Conservation (phyloP, 2,329 filamentous ascomycete genomes). For the Nothomitra cinnamomea region DNA sequence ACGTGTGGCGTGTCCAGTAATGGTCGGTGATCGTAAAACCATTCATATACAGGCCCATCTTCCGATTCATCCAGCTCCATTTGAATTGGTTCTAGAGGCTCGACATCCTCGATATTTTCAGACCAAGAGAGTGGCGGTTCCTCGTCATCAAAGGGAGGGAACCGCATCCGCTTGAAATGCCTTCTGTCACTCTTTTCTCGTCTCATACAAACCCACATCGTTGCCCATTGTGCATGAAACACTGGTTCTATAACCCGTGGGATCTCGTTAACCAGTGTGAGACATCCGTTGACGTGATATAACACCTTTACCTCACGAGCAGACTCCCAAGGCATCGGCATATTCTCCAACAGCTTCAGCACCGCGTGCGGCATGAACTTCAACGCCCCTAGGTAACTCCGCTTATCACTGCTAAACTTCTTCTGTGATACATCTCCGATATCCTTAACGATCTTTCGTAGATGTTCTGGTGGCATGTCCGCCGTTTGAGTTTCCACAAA, state of each 20-base stretch:
- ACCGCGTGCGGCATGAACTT: constrained; percentile 99
- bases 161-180: constrained; percentile 97
- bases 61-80: constrained; percentile 94
- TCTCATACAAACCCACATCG: constrained; percentile 98
- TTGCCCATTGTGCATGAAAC: constrained; percentile 96
- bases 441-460: constrained; percentile 95
- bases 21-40: constrained; percentile 93
- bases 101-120: constrained; percentile 96
- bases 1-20: constrained; percentile 83
- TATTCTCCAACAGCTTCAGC: constrained; percentile 91
- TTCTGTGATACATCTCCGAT: constrained; percentile 99
- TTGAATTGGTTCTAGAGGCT: constrained; percentile 92
- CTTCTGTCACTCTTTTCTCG: constrained; percentile 92
- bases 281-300: constrained; percentile 93
- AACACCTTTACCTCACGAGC: constrained; percentile 91
- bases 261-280: constrained; percentile 92
- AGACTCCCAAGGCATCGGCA: constrained; percentile 99
- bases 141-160: constrained; percentile 96
- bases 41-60: constrained; percentile 80
- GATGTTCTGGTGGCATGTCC: constrained; percentile 94
- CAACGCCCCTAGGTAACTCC: constrained; percentile 87
- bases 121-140: constrained; percentile 96
- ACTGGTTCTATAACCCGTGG: constrained; percentile 95
- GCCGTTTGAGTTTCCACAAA: constrained; percentile 98
- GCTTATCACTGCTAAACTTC: constrained; percentile 97